Conservation (phyloP, 345 rosid genomes). For the Geranium brycei region DNA sequence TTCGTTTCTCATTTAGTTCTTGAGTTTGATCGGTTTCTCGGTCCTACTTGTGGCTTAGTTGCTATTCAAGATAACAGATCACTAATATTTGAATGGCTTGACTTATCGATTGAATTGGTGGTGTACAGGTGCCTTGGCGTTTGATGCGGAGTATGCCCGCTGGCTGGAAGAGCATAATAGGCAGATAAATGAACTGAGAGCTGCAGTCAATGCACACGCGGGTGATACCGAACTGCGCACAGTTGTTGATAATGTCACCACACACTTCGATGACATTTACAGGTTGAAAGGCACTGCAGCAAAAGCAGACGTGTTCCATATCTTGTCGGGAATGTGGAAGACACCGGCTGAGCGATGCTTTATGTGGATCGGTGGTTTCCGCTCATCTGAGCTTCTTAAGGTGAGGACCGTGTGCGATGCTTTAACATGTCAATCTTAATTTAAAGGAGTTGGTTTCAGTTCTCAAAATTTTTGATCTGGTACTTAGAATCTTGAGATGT, state of each 20-base stretch:
- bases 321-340: constrained; percentile 97
- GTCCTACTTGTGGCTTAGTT: no score
- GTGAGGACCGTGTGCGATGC: constrained; percentile 20
- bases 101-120: constrained; percentile 1
- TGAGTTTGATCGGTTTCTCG: no score
- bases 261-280: constrained; percentile 77
- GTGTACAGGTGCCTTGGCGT: constrained; percentile 73
- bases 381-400: constrained; percentile 90
- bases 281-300: constrained; percentile 81
- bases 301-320: constrained; percentile 92
- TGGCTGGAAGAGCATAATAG: constrained; percentile 89
- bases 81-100: neutral
- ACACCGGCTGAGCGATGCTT: constrained; percentile 98
- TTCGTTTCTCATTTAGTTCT: no score
- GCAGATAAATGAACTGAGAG: constrained; percentile 71
- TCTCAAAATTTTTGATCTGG: no score
- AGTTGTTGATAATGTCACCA: constrained; percentile 51
- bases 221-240: constrained; percentile 87
- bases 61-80: no score
- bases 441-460: neutral
- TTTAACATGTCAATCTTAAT: neutral
- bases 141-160: constrained; percentile 78
- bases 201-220: constrained; percentile 87
- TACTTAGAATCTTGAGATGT: no score
- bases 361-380: constrained; percentile 97